Evolutionary conservation across 2,329 filamentous ascomycete species (phyloP).

Genomic region (Blastomyces silverae): DNA sequence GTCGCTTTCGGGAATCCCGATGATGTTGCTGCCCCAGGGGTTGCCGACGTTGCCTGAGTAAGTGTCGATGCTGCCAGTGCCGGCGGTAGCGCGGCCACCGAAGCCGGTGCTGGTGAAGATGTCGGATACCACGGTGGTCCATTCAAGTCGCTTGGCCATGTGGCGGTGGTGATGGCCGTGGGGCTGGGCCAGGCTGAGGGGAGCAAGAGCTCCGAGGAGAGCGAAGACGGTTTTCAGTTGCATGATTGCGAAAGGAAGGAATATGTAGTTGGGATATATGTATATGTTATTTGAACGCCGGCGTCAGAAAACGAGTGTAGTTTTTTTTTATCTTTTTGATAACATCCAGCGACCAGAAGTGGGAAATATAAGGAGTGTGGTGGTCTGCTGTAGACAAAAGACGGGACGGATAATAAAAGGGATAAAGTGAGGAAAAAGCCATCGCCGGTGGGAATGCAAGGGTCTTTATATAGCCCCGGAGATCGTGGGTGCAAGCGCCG

Average conservation of each 20-base stretch:
- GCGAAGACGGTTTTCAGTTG: constrained; percentile 36
- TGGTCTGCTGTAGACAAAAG: not conserved
- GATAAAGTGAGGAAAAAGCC: not conserved
- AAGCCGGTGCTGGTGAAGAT: constrained; percentile 30
- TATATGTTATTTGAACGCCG: not conserved
- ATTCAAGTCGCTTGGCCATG: constrained; percentile 21
- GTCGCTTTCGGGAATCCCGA: constrained; percentile 30
- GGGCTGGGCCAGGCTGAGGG: constrained; percentile 32
- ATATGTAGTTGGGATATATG: not conserved
- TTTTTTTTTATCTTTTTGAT: not conserved
- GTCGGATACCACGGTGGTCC: constrained; percentile 24
- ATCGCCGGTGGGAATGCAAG: not conserved
- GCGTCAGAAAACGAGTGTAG: not conserved
- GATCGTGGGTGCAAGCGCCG: not conserved
- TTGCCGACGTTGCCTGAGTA: constrained; percentile 35
- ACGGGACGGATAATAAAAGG: not conserved
- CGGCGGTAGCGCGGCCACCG: constrained; percentile 25
- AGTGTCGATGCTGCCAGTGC: constrained; percentile 20
- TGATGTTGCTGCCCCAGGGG: constrained; percentile 40
- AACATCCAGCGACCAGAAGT: not conserved
- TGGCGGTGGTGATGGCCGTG: constrained; percentile 25
- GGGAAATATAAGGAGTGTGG: not conserved
- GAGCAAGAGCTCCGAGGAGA: constrained; percentile 34
- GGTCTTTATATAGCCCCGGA: not conserved
- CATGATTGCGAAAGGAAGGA: constrained; percentile 26